phyloP scores from a whole-genome alignment of 805 yeast genomes.

The fission yeast (Schizosaccharomyces pombe) region DNA sequence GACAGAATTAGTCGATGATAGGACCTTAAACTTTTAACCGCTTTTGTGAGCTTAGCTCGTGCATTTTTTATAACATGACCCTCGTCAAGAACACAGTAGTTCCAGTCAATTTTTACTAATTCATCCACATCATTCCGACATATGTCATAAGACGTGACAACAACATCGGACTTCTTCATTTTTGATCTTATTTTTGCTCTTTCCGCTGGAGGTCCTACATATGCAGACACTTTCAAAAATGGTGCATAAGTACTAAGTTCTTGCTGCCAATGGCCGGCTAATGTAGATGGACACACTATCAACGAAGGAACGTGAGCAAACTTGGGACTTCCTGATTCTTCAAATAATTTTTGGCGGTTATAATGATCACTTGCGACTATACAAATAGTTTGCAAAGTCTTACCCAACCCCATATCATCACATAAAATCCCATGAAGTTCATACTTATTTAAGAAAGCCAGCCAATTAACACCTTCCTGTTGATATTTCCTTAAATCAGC shows the following conservation, averaged over 20 bases:
- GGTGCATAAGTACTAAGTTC: slow-evolving; percentile 82
- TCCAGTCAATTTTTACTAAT: slow-evolving; percentile 40
- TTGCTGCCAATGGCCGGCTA: slow-evolving; percentile 98
- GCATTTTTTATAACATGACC: slow-evolving; percentile 94
- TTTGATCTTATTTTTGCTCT: slow-evolving; percentile 33
- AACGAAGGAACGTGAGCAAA: slow-evolving; percentile 58
- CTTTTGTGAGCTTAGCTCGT: slow-evolving; percentile 61
- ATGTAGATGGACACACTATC: slow-evolving; percentile 86
- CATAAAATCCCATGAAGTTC: slow-evolving; percentile 91
- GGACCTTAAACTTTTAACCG: slow-evolving; percentile 62
- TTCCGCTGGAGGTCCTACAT: slow-evolving; percentile 76
- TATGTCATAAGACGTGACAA: slow-evolving; percentile 89
- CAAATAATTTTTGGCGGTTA: slow-evolving; percentile 47
- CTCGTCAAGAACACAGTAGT: slow-evolving; percentile 89
- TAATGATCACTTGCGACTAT: slow-evolving; percentile 92
- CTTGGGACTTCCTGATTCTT: slow-evolving; percentile 36
- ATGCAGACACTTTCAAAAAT: slow-evolving; percentile 53
- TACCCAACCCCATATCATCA: slow-evolving; percentile 98
- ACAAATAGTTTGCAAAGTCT: slow-evolving; percentile 89
- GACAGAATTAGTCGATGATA: slow-evolving; percentile 78
- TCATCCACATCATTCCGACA: slow-evolving; percentile 70
- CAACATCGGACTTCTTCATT: slow-evolving; percentile 44
- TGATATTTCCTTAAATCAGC: slow-evolving; percentile 88
- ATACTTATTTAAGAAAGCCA: slow-evolving; percentile 80
- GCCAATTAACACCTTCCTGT: slow-evolving; percentile 97